Conservation (phyloP, 257 asterid genomes). For the Rehmannia glutinosa region DNA sequence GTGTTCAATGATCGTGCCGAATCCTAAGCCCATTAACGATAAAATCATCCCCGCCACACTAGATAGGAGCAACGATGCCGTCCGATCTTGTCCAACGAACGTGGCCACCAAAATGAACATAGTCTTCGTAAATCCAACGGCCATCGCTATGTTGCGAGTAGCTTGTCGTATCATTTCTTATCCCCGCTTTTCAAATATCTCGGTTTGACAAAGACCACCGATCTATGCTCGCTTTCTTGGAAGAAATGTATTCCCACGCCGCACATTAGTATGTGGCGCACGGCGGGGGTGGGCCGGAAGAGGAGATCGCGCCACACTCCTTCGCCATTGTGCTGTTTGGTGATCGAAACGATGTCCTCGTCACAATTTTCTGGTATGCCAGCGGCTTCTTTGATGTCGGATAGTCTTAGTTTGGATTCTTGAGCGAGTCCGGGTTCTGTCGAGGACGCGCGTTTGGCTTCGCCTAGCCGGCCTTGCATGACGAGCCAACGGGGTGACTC, state of each 20-base stretch:
- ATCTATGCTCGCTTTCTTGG: constrained; percentile 63
- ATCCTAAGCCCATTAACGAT: constrained; percentile 30
- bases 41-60: constrained; percentile 54
- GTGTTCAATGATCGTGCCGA: constrained; percentile 33
- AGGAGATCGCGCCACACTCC: constrained; percentile 58
- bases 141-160: constrained; percentile 62
- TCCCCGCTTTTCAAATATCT: constrained; percentile 55
- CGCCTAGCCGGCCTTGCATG: constrained; percentile 67
- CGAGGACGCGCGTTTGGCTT: constrained; percentile 57
- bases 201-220: constrained; percentile 58
- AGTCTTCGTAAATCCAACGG: constrained; percentile 56
- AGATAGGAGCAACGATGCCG: constrained; percentile 50
- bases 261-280: constrained; percentile 50
- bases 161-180: constrained; percentile 12
- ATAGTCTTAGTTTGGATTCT: constrained; percentile 41
- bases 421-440: constrained; percentile 48
- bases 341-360: constrained; percentile 38
- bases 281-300: constrained; percentile 41
- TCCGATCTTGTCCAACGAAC: constrained; percentile 50
- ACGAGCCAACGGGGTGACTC: constrained; percentile 87
- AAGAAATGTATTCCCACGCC: constrained; percentile 60
- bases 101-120: constrained; percentile 58
- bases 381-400: constrained; percentile 62
- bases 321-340: constrained; percentile 25
- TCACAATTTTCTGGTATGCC: constrained; percentile 44